Conservation (phyloP, 1,139 yeast genomes). For the Groenewaldozyma auringiensis region DNA sequence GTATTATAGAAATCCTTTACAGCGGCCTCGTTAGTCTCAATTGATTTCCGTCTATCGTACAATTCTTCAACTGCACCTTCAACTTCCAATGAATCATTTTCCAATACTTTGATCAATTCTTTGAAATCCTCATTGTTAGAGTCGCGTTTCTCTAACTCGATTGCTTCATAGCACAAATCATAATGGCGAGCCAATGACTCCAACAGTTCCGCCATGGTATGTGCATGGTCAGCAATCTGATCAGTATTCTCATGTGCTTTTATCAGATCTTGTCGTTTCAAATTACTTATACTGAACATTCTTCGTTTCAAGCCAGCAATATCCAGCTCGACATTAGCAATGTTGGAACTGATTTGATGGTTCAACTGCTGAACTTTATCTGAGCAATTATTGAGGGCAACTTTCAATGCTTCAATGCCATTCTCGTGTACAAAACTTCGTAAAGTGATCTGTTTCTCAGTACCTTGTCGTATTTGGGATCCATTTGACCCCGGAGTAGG, state of each 20-base stretch:
- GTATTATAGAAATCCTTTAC: constrained; percentile 19
- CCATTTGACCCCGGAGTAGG: neutral
- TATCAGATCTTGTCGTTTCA: constrained; percentile 17
- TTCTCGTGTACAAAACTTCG: constrained; percentile 41
- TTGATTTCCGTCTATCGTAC: constrained; percentile 23
- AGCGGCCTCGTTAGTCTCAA: constrained; percentile 19
- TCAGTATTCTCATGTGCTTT: constrained; percentile 23
- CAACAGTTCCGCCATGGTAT: constrained; percentile 60
- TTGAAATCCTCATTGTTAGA: constrained; percentile 20
- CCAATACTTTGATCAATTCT: constrained; percentile 29
- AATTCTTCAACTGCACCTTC: constrained; percentile 31
- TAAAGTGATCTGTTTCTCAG: constrained; percentile 20
- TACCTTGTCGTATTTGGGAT: neutral
- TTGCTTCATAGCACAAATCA: constrained; percentile 56
- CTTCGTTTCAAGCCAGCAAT: constrained; percentile 17
- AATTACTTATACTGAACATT: constrained; percentile 14
- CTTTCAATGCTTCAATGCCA: constrained; percentile 23
- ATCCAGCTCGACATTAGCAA: constrained; percentile 38
- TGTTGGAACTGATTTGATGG: constrained; percentile 19
- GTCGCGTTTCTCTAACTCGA: constrained; percentile 16
- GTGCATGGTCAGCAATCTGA: constrained; percentile 40
- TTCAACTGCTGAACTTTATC: constrained; percentile 25
- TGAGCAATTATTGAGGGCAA: constrained; percentile 24
- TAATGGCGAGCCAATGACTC: constrained; percentile 73
- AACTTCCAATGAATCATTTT: constrained; percentile 35